A percentile compares a stretch with the other conserved stretches of the same genome.
phyloP scores from a whole-genome alignment of 2,329 filamentous ascomycete genomes.

The Balansia obtecta region DNA sequence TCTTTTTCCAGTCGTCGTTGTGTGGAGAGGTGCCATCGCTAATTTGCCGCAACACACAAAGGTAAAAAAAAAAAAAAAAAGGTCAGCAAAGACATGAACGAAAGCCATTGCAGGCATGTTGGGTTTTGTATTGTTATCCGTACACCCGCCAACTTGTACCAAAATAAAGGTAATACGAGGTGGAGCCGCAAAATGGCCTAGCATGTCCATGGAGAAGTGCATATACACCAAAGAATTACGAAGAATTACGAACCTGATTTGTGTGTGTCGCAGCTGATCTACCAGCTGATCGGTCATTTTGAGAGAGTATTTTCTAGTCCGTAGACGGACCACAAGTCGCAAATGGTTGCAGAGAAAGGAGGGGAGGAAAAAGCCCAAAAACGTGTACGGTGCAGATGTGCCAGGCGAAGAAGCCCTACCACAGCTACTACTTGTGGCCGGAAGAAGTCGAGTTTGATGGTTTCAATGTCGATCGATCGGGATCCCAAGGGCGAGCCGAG shows the following conservation, averaged over 20 bases:
- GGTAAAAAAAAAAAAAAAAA: too few relatives aligned
- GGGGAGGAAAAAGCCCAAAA: background rate
- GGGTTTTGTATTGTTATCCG: background rate
- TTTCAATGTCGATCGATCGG: background rate
- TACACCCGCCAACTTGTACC: background rate
- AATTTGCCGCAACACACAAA: constrained; percentile 5
- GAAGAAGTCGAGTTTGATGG: background rate
- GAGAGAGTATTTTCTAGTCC: constrained; percentile 14
- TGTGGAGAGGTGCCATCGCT: constrained; percentile 35
- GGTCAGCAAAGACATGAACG: constrained; percentile 1
- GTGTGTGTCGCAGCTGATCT: constrained; percentile 30
- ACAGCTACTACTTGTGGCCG: background rate
- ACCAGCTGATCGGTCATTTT: constrained; percentile 33
- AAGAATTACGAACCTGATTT: constrained; percentile 29
- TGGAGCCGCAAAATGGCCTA: background rate
- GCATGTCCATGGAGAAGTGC: background rate
- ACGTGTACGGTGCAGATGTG: constrained; percentile 13
- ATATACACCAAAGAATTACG: background rate
- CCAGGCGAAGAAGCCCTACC: constrained; percentile 3
- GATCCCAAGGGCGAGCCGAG: background rate
- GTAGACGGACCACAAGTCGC: constrained; percentile 14
- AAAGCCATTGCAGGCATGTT: background rate
- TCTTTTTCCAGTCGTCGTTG: constrained; percentile 60
- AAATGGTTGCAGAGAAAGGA: constrained; percentile 2
- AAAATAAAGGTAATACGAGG: background rate